A percentile compares a stretch with the other conserved stretches of the same genome.
These are phyloP conservation scores for Aspergillus glaucus DNA, from an alignment of 2,329 filamentous ascomycete species.

Conservation along the genomic window DNA sequence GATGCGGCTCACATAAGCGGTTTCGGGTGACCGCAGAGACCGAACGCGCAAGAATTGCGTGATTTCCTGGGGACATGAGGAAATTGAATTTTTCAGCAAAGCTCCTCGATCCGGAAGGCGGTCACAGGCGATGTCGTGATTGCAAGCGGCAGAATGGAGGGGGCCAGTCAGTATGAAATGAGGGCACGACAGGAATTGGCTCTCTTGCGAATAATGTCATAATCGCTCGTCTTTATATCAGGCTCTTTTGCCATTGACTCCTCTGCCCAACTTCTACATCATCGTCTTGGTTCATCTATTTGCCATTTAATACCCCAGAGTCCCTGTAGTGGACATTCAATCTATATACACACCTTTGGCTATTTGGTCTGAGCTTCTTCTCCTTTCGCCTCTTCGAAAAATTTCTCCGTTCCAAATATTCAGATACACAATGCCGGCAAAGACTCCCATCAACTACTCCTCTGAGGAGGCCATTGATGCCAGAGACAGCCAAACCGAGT, in stretches of 20 bases:
- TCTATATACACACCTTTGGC: not conserved
- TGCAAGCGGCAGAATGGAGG: constrained; percentile 18
- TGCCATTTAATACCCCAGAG: not conserved
- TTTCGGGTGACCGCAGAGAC: constrained; percentile 15
- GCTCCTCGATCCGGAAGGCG: constrained; percentile 19
- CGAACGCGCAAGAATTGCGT: constrained; percentile 34
- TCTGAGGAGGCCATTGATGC: constrained; percentile 31
- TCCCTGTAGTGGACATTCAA: not conserved
- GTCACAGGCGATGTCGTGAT: constrained; percentile 26
- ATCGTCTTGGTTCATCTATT: constrained; percentile 4
- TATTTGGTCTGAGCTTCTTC: constrained; percentile 1
- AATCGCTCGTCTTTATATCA: constrained; percentile 26
- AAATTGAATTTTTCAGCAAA: constrained; percentile 24
- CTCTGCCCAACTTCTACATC: constrained; percentile 11
- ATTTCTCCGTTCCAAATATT: not conserved
- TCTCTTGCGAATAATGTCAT: constrained; percentile 26
- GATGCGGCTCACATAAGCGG: constrained; percentile 6
- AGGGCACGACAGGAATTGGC: constrained; percentile 16
- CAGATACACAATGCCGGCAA: constrained; percentile 31
- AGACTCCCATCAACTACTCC: constrained; percentile 30
- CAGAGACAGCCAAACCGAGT: constrained; percentile 68
- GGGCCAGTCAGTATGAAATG: constrained; percentile 13
- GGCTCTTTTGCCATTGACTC: constrained; percentile 13
- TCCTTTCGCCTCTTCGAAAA: constrained; percentile 4
- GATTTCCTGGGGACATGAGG: constrained; percentile 28